Percentiles rank a stretch among this genome's conserved stretches.
Evolutionary conservation across 2,329 filamentous ascomycete species (phyloP).

Genomic region (Dothideomycetidae sp.): DNA sequence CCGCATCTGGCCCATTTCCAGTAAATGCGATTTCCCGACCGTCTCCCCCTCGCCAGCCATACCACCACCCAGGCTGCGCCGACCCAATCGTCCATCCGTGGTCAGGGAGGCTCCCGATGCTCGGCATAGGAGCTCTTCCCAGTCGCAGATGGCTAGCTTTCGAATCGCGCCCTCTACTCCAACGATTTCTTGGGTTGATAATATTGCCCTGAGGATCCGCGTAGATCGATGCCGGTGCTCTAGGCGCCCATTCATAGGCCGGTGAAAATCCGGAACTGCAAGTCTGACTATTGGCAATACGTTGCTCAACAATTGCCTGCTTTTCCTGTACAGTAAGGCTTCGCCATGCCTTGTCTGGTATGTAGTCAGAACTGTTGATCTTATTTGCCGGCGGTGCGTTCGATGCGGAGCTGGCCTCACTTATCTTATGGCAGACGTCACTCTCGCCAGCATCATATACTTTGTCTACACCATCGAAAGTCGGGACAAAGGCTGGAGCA

Average conservation of each 20-base stretch:
- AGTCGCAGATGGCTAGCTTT: constrained; percentile 1
- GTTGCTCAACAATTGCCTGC: neutral
- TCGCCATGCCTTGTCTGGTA: neutral
- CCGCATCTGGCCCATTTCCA: constrained; percentile 21
- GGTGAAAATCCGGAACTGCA: neutral
- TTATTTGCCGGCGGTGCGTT: neutral
- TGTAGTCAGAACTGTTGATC: neutral
- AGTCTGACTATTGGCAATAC: neutral
- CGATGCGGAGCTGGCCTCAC: neutral
- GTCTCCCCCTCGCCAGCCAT: constrained; percentile 23
- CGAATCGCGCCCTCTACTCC: neutral
- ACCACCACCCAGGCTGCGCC: constrained; percentile 13
- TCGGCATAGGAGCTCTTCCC: constrained; percentile 7
- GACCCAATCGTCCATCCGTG: constrained; percentile 12
- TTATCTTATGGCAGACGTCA: neutral
- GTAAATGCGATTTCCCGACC: constrained; percentile 23
- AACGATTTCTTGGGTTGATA: neutral
- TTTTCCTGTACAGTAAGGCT: neutral
- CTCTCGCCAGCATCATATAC: neutral
- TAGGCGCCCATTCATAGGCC: neutral
- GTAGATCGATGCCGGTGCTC: neutral
- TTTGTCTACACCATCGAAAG: neutral
- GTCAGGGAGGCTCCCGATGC: neutral
- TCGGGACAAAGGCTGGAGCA: constrained; percentile 10
- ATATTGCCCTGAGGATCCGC: constrained; percentile 7